A percentile compares a stretch with the other conserved stretches of the same genome.
phyloP scores from a whole-genome alignment of 192 early-diverging fungal species.

The Coemansia sp. region DNA sequence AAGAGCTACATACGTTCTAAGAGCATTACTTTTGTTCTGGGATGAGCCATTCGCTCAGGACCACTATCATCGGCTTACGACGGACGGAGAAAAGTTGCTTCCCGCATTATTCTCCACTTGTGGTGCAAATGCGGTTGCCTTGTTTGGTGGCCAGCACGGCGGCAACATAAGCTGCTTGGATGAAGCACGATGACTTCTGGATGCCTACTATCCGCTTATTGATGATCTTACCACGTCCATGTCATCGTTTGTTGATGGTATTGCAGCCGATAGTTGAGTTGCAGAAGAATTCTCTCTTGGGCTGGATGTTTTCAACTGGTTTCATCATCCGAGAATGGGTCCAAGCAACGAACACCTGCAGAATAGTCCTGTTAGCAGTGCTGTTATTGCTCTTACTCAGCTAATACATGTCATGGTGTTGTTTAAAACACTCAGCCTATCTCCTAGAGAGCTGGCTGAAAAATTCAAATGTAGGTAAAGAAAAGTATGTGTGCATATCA shows the following conservation, averaged over 20 bases:
- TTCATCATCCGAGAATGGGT: conserved; percentile 61
- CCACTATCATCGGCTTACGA: background rate
- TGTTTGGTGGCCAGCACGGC: conserved; percentile 95
- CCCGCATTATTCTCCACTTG: conserved; percentile 44
- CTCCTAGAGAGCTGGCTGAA: conserved; percentile 42
- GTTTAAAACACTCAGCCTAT: conserved; percentile 61
- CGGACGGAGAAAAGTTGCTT: background rate
- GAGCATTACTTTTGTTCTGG: conserved; percentile 26
- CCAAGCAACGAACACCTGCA: conserved; percentile 73
- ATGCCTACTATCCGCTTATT: conserved; percentile 70
- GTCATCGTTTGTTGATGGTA: conserved; percentile 60
- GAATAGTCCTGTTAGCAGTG: conserved; percentile 74
- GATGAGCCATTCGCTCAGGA: background rate
- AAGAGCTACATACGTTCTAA: conserved; percentile 6
- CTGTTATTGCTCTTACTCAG: conserved; percentile 86
- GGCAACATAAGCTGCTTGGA: conserved; percentile 78
- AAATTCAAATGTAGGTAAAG: conserved; percentile 43
- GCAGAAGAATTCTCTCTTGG: conserved; percentile 59
- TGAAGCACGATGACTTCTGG: conserved; percentile 72
- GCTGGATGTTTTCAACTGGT: conserved; percentile 75
- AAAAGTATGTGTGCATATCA: background rate
- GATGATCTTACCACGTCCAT: conserved; percentile 68
- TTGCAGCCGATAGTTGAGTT: conserved; percentile 57
- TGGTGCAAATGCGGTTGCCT: conserved; percentile 60
- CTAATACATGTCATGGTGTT: conserved; percentile 76